Conservation (phyloP, 768 basidiomycete species). For the Podaxis carcinomalis region DNA sequence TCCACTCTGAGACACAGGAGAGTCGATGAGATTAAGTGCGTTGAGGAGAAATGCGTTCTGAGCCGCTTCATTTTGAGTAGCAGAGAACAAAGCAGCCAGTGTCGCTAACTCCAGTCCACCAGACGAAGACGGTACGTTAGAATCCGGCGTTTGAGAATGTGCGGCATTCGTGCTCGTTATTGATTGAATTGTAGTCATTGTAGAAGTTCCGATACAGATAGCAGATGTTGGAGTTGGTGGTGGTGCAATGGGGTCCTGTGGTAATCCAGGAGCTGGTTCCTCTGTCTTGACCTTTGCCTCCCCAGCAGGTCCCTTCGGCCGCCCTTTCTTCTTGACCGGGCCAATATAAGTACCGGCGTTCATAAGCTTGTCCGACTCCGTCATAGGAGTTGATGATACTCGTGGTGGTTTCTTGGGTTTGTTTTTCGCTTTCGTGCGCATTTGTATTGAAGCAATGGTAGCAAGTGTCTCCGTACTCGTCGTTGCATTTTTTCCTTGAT, state of each 20-base stretch:
- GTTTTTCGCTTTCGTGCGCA: conserved; percentile 23
- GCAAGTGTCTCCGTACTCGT: conserved; percentile 21
- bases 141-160: not conserved
- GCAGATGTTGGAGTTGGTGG: not conserved
- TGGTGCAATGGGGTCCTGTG: not conserved
- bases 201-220: not conserved
- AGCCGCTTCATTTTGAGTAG: conserved; percentile 12
- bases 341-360: conserved; percentile 40
- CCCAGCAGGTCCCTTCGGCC: conserved; percentile 23
- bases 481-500: not conserved
- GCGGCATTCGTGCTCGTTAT: not conserved
- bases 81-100: conserved; percentile 4
- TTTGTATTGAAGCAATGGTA: conserved; percentile 25
- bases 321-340: conserved; percentile 40
- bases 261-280: not conserved
- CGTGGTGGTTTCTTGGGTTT: conserved; percentile 24
- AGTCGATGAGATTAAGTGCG: conserved; percentile 26
- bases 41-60: conserved; percentile 32
- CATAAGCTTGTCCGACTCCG: conserved; percentile 40
- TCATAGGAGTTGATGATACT: conserved; percentile 27
- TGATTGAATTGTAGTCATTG: not conserved
- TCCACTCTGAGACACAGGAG: conserved; percentile 13
- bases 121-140: not conserved
- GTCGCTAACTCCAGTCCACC: not conserved
- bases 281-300: conserved; percentile 7